Conservation (phyloP, 1,284 basidiomycete genomes). For the Leccinum pseudoinsigne region DNA sequence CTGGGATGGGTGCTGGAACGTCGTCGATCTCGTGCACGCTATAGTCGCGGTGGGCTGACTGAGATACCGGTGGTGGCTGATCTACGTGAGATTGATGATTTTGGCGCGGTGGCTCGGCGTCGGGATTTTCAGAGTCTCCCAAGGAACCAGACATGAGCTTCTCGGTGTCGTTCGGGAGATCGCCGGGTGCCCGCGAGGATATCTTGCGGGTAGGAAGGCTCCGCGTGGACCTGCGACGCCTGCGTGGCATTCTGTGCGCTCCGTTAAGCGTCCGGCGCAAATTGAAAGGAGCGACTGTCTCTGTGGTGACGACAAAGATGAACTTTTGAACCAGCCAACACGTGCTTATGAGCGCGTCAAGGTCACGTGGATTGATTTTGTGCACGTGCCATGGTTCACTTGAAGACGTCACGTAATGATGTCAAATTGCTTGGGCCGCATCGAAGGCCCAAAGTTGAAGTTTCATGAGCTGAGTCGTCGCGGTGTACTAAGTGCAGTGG, state of each 20-base stretch:
- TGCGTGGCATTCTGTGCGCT: constrained; percentile 20
- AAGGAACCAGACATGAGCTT: constrained; percentile 15
- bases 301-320: constrained; percentile 9
- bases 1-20: constrained; percentile 57
- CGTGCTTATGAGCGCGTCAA: constrained; percentile 27
- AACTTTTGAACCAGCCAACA: constrained; percentile 14
- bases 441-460: background rate
- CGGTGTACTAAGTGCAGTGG: too few relatives aligned
- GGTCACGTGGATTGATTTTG: constrained; percentile 35
- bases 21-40: constrained; percentile 39
- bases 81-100: constrained; percentile 9
- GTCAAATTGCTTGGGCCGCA: background rate
- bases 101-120: constrained; percentile 4
- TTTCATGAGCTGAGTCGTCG: constrained; percentile 11
- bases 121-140: constrained; percentile 1
- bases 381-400: constrained; percentile 13
- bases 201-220: constrained; percentile 13
- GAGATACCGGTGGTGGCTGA: constrained; percentile 11
- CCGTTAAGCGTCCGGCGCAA: constrained; percentile 32
- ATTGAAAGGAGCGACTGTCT: constrained; percentile 28
- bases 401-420: background rate
- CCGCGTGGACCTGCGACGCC: constrained; percentile 16
- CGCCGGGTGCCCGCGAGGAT: constrained; percentile 12
- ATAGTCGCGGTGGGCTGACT: constrained; percentile 25
- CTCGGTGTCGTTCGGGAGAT: constrained; percentile 27